Conservation (phyloP, 1,284 basidiomycete species). For the Mycosarcoma mackinlayi region DNA sequence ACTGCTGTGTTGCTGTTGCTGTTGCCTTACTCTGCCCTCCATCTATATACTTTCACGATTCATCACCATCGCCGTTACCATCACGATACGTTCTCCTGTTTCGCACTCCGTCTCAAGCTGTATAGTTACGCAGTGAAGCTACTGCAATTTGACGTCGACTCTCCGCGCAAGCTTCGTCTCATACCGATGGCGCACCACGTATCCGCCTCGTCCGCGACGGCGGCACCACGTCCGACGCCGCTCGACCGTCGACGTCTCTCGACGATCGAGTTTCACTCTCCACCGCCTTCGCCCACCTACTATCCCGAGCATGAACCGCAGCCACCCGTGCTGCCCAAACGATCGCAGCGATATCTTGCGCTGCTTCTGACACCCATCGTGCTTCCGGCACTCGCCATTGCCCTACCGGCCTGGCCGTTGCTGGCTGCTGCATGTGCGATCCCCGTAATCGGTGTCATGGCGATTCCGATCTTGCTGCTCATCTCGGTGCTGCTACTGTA, state of each 20-base stretch:
- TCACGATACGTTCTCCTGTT: not conserved
- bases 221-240: slow-evolving; percentile 6
- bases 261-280: slow-evolving; percentile 16
- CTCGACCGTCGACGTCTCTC: slow-evolving; percentile 20
- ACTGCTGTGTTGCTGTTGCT: not conserved
- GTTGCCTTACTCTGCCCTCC: too few species aligned
- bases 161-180: not conserved
- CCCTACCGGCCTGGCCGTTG: slow-evolving; percentile 58
- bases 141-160: not conserved
- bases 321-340: slow-evolving; percentile 31
- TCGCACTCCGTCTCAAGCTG: too few species aligned
- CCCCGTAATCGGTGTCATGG: slow-evolving; percentile 59
- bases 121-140: too few species aligned
- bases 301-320: slow-evolving; percentile 34
- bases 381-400: slow-evolving; percentile 50
- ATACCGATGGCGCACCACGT: slow-evolving; percentile 33
- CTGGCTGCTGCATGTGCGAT: slow-evolving; percentile 56
- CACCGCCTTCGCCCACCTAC: slow-evolving; percentile 40
- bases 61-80: not conserved
- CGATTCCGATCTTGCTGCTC: slow-evolving; percentile 64
- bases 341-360: slow-evolving; percentile 41
- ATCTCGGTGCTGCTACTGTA: slow-evolving; percentile 64
- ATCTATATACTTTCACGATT: too few species aligned
- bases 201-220: slow-evolving; percentile 4
- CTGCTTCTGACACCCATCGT: slow-evolving; percentile 48